Percentiles rank a stretch among this genome's conserved stretches.
These are phyloP conservation scores for Aspergillus pseudotamarii DNA, from an alignment of 2,329 filamentous ascomycete genomes.

Conservation along the genomic window DNA sequence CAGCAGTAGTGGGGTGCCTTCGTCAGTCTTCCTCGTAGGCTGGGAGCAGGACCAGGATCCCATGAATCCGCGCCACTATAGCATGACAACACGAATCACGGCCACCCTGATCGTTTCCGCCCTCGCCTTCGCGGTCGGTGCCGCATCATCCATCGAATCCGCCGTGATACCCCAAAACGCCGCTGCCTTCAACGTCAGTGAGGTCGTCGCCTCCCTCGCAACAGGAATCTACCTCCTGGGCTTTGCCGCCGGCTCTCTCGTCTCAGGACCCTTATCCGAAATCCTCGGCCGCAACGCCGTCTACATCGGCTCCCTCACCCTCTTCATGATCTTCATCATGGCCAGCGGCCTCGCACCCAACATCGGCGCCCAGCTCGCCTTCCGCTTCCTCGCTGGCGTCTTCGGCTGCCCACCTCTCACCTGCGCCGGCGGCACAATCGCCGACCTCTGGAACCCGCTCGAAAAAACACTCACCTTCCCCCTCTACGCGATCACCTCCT, in stretches of 20 bases:
- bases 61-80: slow-evolving; percentile 46
- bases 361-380: slow-evolving; percentile 52
- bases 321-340: slow-evolving; percentile 54
- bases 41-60: slow-evolving; percentile 38
- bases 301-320: slow-evolving; percentile 49
- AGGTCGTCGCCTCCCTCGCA: slow-evolving; percentile 54
- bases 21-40: slow-evolving; percentile 28
- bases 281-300: slow-evolving; percentile 53
- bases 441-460: slow-evolving; percentile 50
- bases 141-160: slow-evolving; percentile 57
- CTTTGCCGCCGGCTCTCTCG: slow-evolving; percentile 51
- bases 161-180: slow-evolving; percentile 50
- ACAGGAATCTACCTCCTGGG: slow-evolving; percentile 48
- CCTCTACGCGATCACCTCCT: slow-evolving; percentile 51
- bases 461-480: slow-evolving; percentile 55
- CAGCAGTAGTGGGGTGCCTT: neutral
- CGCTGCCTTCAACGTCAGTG: slow-evolving; percentile 51
- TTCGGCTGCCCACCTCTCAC: slow-evolving; percentile 49
- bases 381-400: slow-evolving; percentile 53
- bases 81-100: slow-evolving; percentile 36
- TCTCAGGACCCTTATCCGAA: slow-evolving; percentile 54
- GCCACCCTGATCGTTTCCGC: slow-evolving; percentile 47
- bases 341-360: slow-evolving; percentile 51
- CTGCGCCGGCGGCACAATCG: slow-evolving; percentile 48
- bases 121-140: slow-evolving; percentile 55